These are phyloP conservation scores for Triadica sebifera DNA, from an alignment of 345 rosid species.

Conservation along the genomic window DNA sequence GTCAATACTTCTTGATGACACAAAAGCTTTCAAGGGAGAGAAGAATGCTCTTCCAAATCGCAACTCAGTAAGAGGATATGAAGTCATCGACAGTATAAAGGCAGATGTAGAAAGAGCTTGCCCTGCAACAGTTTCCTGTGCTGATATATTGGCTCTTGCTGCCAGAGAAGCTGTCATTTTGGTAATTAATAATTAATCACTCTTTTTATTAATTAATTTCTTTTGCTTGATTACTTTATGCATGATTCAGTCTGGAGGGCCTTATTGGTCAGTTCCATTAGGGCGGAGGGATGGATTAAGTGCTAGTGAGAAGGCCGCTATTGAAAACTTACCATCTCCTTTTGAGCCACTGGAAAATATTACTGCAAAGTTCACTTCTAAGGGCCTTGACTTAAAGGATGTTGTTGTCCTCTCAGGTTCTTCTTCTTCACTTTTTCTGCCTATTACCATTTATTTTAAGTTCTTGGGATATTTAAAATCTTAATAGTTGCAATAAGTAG, in stretches of 20 bases:
- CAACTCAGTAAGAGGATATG: constrained; percentile 72
- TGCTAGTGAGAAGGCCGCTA: constrained; percentile 68
- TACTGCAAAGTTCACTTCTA: constrained; percentile 64
- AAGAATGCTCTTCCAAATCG: constrained; percentile 64
- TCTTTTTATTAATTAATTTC: not conserved
- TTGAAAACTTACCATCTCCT: constrained; percentile 68
- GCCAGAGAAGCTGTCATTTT: constrained; percentile 69
- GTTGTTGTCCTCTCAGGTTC: constrained; percentile 88
- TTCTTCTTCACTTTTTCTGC: not conserved
- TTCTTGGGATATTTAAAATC: no score
- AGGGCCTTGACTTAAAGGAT: constrained; percentile 85
- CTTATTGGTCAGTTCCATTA: constrained; percentile 57
- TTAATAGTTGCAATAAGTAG: no score
- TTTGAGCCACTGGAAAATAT: constrained; percentile 60
- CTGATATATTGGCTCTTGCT: constrained; percentile 70
- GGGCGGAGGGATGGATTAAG: constrained; percentile 66
- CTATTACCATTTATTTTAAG: no score
- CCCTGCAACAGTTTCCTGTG: constrained; percentile 72
- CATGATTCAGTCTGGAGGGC: constrained; percentile 62
- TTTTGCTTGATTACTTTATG: not conserved
- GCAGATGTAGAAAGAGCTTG: constrained; percentile 61
- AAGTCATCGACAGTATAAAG: constrained; percentile 69
- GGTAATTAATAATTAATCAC: constrained; percentile 28
- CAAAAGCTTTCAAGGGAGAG: constrained; percentile 57
- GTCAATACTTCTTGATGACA: constrained; percentile 73